These are phyloP conservation scores for Kwoniella heveanensis DNA, from an alignment of 768 basidiomycete species.

Conservation along the genomic window DNA sequence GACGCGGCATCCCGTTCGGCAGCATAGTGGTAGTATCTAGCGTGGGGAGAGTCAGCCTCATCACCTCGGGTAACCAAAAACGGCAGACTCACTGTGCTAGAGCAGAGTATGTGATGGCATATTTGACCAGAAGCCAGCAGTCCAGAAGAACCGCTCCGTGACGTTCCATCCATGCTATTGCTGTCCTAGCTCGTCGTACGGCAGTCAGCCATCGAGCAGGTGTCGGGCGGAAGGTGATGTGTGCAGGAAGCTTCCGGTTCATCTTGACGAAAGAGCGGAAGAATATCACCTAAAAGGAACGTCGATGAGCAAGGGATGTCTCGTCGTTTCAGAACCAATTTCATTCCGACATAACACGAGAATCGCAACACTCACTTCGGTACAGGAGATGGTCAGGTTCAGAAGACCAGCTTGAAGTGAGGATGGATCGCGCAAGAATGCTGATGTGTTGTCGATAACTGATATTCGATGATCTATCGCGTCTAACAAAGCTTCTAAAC, in stretches of 20 bases:
- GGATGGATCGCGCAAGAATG: conserved; percentile 7
- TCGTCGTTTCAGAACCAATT: too few relatives aligned
- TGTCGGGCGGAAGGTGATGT: conserved; percentile 17
- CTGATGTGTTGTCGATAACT: conserved; percentile 7
- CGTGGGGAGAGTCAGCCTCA: not conserved
- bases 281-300: conserved; percentile 14
- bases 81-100: conserved; percentile 14
- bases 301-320: not conserved
- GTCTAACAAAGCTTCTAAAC: not conserved
- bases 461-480: conserved; percentile 6
- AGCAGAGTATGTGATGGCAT: conserved; percentile 20
- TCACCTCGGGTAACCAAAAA: not conserved
- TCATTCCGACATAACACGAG: too few relatives aligned
- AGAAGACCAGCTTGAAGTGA: conserved; percentile 14
- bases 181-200: conserved; percentile 12
- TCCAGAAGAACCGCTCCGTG: conserved; percentile 16
- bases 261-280: conserved; percentile 23
- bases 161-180: conserved; percentile 15
- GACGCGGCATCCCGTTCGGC: conserved; percentile 18
- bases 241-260: conserved; percentile 17
- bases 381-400: conserved; percentile 8
- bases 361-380: conserved; percentile 16
- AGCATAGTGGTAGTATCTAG: conserved; percentile 20
- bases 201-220: conserved; percentile 8
- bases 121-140: conserved; percentile 23